Conservation (phyloP, 805 yeast species). For the Metschnikowia chrysomelidarum region DNA sequence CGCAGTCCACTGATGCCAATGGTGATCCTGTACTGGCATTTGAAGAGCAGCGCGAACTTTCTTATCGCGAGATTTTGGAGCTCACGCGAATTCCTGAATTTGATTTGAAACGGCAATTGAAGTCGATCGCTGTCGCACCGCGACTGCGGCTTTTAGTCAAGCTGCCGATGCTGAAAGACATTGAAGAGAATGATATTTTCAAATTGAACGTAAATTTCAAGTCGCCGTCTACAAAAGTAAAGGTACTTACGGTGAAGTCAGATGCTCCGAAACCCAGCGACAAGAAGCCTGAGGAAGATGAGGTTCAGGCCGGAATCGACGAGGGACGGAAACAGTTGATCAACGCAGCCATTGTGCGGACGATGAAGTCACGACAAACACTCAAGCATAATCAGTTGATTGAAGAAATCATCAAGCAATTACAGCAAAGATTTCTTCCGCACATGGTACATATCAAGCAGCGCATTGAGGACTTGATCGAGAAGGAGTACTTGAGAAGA, state of each 20-base stretch:
- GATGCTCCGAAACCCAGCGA: slow-evolving; percentile 30
- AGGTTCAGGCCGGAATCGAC: slow-evolving; percentile 54
- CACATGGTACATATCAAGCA: slow-evolving; percentile 64
- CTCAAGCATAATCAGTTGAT: slow-evolving; percentile 63
- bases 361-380: slow-evolving; percentile 74
- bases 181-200: slow-evolving; percentile 62
- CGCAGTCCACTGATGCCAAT: slow-evolving; percentile 32
- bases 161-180: slow-evolving; percentile 70
- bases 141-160: slow-evolving; percentile 73
- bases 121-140: slow-evolving; percentile 83
- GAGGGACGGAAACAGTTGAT: slow-evolving; percentile 65
- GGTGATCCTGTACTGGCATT: slow-evolving; percentile 38
- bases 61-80: slow-evolving; percentile 59
- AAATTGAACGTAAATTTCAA: slow-evolving; percentile 66
- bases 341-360: slow-evolving; percentile 84
- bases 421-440: slow-evolving; percentile 66
- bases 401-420: slow-evolving; percentile 60
- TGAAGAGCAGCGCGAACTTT: slow-evolving; percentile 52
- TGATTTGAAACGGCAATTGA: slow-evolving; percentile 75
- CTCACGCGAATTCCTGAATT: slow-evolving; percentile 68
- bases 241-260: slow-evolving; percentile 63
- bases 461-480: slow-evolving; percentile 71
- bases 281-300: slow-evolving; percentile 48
- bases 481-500: slow-evolving; percentile 77
- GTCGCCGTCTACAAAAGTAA: slow-evolving; percentile 65